Percentiles rank a stretch among this genome's conserved stretches.
Conservation (phyloP, 495 filamentous ascomycete genomes). For the Thermothielavioides terrestris region DNA sequence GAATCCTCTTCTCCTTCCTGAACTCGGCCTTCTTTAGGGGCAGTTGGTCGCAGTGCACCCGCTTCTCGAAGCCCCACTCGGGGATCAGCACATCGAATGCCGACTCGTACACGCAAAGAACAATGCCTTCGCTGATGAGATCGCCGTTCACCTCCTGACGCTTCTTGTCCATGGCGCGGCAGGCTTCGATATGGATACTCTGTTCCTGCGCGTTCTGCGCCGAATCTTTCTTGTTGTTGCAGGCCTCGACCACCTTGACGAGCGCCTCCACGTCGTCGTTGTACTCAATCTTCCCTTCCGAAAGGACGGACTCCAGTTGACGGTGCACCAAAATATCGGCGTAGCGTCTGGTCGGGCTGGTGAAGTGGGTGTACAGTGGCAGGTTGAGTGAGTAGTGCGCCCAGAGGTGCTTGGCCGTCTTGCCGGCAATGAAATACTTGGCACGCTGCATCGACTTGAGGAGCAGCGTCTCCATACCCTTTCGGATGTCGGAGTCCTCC, state of each 20-base stretch:
- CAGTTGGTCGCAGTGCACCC: constrained; percentile 96
- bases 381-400: constrained; percentile 88
- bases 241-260: constrained; percentile 86
- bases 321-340: constrained; percentile 92
- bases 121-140: constrained; percentile 92
- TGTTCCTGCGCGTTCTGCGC: constrained; percentile 96
- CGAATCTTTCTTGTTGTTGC: constrained; percentile 98
- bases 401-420: constrained; percentile 60
- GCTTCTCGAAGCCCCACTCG: constrained; percentile 97
- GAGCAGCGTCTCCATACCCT: constrained; percentile 94
- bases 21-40: constrained; percentile 98
- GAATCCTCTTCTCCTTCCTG: constrained; percentile 82
- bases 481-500: constrained; percentile 76
- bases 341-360: constrained; percentile 89
- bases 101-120: constrained; percentile 96
- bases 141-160: constrained; percentile 79
- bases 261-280: constrained; percentile 80
- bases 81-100: constrained; percentile 98
- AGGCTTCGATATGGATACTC: constrained; percentile 96
- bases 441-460: constrained; percentile 92
- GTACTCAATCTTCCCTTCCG: constrained; percentile 75
- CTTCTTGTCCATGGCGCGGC: constrained; percentile 85
- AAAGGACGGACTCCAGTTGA: constrained; percentile 82
- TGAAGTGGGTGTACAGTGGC: constrained; percentile 95
- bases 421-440: constrained; percentile 83